Evolutionary conservation across 2,329 filamentous ascomycete genomes (phyloP).

Genomic region (Calonectria pseudoreteaudii): DNA sequence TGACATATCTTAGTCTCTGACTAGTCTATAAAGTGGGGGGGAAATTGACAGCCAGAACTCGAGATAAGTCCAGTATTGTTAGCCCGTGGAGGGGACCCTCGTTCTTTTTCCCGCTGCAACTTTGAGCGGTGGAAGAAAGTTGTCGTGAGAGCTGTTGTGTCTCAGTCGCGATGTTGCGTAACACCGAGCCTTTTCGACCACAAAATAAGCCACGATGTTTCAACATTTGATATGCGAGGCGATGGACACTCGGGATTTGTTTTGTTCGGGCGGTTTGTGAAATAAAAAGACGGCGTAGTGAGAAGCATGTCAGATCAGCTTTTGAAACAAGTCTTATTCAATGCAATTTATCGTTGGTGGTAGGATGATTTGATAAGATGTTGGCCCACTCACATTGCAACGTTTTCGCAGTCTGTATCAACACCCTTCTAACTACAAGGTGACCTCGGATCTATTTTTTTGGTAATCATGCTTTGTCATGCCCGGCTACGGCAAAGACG

Average conservation of each 20-base stretch:
- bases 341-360: background rate
- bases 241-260: background rate
- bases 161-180: background rate
- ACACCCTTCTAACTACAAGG: background rate
- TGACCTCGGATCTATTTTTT: background rate
- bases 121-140: background rate
- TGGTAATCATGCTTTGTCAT: background rate
- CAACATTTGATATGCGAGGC: background rate
- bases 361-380: background rate
- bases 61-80: constrained; percentile 26
- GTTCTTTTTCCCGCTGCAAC: background rate
- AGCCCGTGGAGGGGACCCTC: constrained; percentile 9
- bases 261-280: background rate
- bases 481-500: too few species aligned
- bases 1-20: background rate
- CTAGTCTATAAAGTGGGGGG: background rate
- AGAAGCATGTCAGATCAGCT: background rate
- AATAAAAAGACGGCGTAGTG: background rate
- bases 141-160: background rate
- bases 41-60: constrained; percentile 26
- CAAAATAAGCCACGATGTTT: background rate
- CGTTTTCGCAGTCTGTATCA: background rate
- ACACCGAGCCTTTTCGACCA: background rate
- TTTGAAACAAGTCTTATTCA: background rate
- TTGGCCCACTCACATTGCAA: background rate